Base-by-base conservation (phyloP, 1,284 basidiomycete species). In the Amylostereum chailletii region DNA sequence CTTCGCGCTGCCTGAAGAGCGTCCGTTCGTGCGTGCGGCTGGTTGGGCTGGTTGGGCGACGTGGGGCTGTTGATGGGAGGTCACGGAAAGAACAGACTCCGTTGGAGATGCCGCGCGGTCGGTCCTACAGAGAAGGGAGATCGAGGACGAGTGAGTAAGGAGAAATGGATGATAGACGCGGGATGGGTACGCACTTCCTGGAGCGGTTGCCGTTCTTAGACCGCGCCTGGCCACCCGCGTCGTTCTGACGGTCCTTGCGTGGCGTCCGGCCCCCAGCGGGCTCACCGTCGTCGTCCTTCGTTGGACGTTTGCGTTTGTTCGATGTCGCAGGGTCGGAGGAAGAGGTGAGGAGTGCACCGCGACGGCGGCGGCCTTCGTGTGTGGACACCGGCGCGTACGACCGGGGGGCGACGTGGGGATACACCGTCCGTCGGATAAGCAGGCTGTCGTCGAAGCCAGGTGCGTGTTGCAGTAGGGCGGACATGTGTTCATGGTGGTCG, bases 401-500 rank as follows among this genome's bases (percentile, higher is more conserved):
- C 50, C 78, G 74, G 34, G 78, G 70, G 32, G 84, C 78, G 55
- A 81, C 81, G 65, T 82, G 86, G 2, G 87, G 87, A 63, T 83
- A 90, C 5, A 75, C 72, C 5, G 87, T 90, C 57, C 72, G 77
- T 47, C 80, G 72, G 58, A 74, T 76, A 47, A 85, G 68, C 52
- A 71, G 67, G 42, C 75, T 69, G 2, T 74, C 58, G 58, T 89
- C 84, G 58, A 87, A 84, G 37, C 73, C 73, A 27, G 86, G 84
- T n/a, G 87, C 63, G 56, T 76, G 69, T 62, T 80, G 71, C n/a
- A 84, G 70, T 19, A 90, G 74, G 26, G 71, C 68, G 45, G 72
- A 70, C 61, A 94, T 82, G 62, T 94, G 86, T 48, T 68, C 64
- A 50, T 79, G 75, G 65, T 94, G 89, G 3, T 73, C 70, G 55